Conservation (phyloP, 1,284 basidiomycete genomes). For the Ceraceosorus guamensis region DNA sequence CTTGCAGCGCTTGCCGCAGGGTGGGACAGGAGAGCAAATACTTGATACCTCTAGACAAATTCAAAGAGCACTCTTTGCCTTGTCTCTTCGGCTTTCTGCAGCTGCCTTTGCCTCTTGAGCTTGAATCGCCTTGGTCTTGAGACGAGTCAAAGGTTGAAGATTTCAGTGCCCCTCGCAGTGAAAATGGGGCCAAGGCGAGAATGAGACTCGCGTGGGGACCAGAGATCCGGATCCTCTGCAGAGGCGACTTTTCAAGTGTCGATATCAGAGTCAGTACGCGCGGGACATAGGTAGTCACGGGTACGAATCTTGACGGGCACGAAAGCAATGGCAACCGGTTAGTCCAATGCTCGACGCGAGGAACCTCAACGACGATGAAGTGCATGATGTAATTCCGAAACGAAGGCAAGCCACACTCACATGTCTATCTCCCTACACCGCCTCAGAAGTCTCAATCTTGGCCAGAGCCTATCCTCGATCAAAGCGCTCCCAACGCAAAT, state of each 20-base stretch:
- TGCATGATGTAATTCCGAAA: not conserved
- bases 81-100: too few relatives aligned
- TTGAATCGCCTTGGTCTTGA: too few relatives aligned
- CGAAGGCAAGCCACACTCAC: constrained; percentile 1
- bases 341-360: not conserved
- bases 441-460: not conserved
- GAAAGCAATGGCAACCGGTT: not conserved
- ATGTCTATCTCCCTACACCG: constrained; percentile 3
- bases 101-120: too few relatives aligned
- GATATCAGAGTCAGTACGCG: constrained; percentile 28
- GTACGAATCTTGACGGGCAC: constrained; percentile 9
- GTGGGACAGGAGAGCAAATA: too few relatives aligned
- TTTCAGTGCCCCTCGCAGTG: not conserved
- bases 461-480: not conserved
- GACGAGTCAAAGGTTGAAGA: too few relatives aligned
- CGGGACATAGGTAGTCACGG: constrained; percentile 25
- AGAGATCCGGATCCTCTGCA: constrained; percentile 33
- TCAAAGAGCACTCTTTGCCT: too few relatives aligned
- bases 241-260: constrained; percentile 22
- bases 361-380: not conserved
- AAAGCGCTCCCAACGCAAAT: not conserved
- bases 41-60: too few relatives aligned
- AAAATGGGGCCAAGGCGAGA: constrained; percentile 26
- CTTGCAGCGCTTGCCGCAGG: too few relatives aligned
- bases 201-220: constrained; percentile 31